A percentile compares a stretch with the other conserved stretches of the same genome.
Evolutionary conservation across 352 stramenopile species (phyloP).

Genomic region (Globisporangium viniferum): DNA sequence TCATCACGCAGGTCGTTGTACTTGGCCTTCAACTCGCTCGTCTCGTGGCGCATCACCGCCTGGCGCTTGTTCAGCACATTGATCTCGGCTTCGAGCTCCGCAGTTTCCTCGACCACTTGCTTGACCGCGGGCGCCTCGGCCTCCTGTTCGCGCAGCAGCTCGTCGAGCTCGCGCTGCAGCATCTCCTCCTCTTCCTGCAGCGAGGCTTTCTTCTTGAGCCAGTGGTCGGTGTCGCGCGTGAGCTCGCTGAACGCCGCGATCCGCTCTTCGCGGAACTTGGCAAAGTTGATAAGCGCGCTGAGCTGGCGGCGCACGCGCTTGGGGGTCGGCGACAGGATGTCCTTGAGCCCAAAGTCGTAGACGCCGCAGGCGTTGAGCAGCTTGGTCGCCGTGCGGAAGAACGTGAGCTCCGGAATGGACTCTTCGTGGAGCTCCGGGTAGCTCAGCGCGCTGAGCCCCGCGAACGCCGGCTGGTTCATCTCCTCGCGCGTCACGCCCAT

Average conservation of each 20-base stretch:
- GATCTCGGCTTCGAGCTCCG: slow-evolving; percentile 86
- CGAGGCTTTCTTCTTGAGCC: slow-evolving; percentile 38
- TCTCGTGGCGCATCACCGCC: slow-evolving; percentile 82
- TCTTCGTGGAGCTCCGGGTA: slow-evolving; percentile 94
- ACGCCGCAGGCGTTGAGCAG: slow-evolving; percentile 92
- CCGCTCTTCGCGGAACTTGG: slow-evolving; percentile 95
- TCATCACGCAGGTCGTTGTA: slow-evolving; percentile 85
- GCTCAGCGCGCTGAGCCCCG: slow-evolving; percentile 68
- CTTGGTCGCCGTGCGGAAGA: slow-evolving; percentile 88
- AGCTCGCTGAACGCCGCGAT: slow-evolving; percentile 82
- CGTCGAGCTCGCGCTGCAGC: slow-evolving; percentile 60
- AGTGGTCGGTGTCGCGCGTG: slow-evolving; percentile 67
- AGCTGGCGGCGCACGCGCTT: slow-evolving; percentile 92
- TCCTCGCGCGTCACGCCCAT: slow-evolving; percentile 90
- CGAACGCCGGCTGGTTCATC: slow-evolving; percentile 89
- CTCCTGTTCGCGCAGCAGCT: slow-evolving; percentile 52
- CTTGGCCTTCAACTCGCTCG: slow-evolving; percentile 68
- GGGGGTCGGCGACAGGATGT: slow-evolving; percentile 85
- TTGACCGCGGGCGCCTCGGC: slow-evolving; percentile 53
- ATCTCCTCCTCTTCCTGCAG: slow-evolving; percentile 60
- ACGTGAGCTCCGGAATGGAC: slow-evolving; percentile 90
- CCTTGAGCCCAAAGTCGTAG: slow-evolving; percentile 92
- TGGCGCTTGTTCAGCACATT: slow-evolving; percentile 90
- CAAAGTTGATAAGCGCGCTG: slow-evolving; percentile 97
- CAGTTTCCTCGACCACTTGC: slow-evolving; percentile 76